These are phyloP conservation scores for Jatropha curcas DNA, from an alignment of 345 rosid species.

Conservation along the genomic window DNA sequence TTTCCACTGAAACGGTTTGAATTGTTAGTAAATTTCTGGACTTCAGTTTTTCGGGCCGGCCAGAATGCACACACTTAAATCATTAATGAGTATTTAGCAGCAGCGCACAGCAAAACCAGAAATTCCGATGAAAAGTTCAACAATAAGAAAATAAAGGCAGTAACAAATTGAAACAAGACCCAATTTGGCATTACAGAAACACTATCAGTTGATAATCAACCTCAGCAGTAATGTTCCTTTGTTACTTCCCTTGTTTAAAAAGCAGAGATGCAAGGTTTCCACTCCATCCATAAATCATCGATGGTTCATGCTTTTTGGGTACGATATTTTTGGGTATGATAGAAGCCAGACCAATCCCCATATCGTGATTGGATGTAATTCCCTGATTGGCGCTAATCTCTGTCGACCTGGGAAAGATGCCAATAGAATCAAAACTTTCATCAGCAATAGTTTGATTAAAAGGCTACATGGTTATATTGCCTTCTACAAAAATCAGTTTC, in stretches of 20 bases:
- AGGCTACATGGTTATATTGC: neutral
- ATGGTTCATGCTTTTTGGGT: slow-evolving; percentile 52
- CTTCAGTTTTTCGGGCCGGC: too few relatives aligned
- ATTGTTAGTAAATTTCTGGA: too few relatives aligned
- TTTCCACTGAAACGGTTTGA: too few relatives aligned
- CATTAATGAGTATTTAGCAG: neutral
- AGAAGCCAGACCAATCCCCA: slow-evolving; percentile 48
- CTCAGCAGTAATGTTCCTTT: neutral
- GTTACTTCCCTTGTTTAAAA: slow-evolving; percentile 58
- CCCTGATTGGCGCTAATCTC: slow-evolving; percentile 41
- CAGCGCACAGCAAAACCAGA: neutral
- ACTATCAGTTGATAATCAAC: slow-evolving; percentile 10
- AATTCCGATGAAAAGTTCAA: neutral
- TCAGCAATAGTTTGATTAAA: neutral
- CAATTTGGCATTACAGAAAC: slow-evolving; percentile 4
- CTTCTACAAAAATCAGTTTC: neutral
- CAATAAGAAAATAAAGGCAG: neutral
- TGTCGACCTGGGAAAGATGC: slow-evolving; percentile 40
- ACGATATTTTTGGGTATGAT: too few relatives aligned
- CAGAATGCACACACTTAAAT: too few relatives aligned
- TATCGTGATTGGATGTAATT: slow-evolving; percentile 33
- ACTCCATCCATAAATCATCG: slow-evolving; percentile 69
- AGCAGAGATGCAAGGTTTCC: slow-evolving; percentile 66
- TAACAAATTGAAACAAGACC: slow-evolving; percentile 2
- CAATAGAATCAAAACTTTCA: slow-evolving; percentile 11